These are phyloP conservation scores for Alternaria dauci DNA, from an alignment of 2,329 filamentous ascomycete genomes.

Conservation along the genomic window DNA sequence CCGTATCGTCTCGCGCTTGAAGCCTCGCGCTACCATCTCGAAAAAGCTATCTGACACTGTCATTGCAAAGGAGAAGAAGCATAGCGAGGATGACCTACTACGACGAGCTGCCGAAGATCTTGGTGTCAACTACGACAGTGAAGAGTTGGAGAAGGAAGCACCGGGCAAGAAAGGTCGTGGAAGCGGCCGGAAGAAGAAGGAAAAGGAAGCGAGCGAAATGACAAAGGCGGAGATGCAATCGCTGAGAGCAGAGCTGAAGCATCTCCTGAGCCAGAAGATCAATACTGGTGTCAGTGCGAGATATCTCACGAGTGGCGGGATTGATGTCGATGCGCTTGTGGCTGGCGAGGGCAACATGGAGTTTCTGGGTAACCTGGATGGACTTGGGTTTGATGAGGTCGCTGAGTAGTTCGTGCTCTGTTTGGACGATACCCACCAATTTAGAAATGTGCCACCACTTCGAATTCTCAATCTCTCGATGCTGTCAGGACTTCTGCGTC, in stretches of 20 bases:
- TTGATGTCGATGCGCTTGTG: constrained; percentile 80
- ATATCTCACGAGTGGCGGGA: constrained; percentile 82
- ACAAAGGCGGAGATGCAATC: constrained; percentile 77
- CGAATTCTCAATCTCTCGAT: not conserved
- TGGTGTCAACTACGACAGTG: constrained; percentile 91
- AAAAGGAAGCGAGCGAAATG: constrained; percentile 72
- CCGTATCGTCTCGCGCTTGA: constrained; percentile 77
- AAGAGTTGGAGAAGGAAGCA: constrained; percentile 74
- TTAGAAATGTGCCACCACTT: not conserved
- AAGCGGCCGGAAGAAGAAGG: constrained; percentile 75
- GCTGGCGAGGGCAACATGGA: constrained; percentile 66
- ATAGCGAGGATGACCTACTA: constrained; percentile 85
- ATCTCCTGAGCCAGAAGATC: constrained; percentile 74
- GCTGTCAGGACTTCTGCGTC: not conserved
- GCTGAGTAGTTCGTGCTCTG: not conserved
- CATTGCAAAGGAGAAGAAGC: constrained; percentile 86
- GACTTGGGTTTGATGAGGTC: constrained; percentile 52
- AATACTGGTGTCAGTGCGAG: constrained; percentile 88
- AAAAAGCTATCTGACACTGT: constrained; percentile 85
- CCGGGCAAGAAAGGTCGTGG: constrained; percentile 69
- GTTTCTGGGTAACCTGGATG: constrained; percentile 68
- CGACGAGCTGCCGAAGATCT: constrained; percentile 87
- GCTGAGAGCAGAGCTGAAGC: constrained; percentile 75
- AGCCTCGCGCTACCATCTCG: constrained; percentile 79
- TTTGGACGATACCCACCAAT: not conserved